A percentile compares a stretch with the other conserved stretches of the same genome.
phyloP scores from a whole-genome alignment of 495 filamentous ascomycete genomes.

The Penicillium ucsense region DNA sequence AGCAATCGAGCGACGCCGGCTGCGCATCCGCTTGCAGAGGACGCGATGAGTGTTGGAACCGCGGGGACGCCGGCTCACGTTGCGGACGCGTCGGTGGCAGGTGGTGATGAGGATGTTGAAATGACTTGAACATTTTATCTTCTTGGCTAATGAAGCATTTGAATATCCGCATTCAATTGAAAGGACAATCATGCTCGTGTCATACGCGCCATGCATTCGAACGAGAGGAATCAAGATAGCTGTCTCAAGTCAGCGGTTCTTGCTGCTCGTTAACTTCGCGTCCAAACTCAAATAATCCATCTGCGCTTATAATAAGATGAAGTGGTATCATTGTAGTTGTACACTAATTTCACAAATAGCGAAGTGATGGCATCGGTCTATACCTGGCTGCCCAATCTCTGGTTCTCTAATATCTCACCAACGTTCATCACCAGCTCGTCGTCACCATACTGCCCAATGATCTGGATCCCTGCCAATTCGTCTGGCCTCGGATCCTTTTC shows the following conservation, averaged over 20 bases:
- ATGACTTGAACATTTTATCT: constrained; percentile 21
- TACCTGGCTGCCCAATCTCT: constrained; percentile 1
- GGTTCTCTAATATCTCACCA: constrained; percentile 27
- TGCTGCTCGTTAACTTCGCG: not conserved
- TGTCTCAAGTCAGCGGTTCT: not conserved
- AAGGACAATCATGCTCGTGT: no score
- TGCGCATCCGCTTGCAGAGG: constrained; percentile 15
- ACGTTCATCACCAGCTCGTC: constrained; percentile 49
- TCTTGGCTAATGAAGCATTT: not conserved
- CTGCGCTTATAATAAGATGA: not conserved
- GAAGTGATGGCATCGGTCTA: not conserved
- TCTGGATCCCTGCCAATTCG: constrained; percentile 62
- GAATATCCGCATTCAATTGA: no score
- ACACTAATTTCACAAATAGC: constrained; percentile 2
- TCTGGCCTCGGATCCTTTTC: constrained; percentile 17
- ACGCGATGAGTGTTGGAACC: constrained; percentile 19
- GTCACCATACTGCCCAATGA: constrained; percentile 87
- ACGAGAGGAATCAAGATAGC: not conserved
- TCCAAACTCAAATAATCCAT: not conserved
- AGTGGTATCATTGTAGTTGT: constrained; percentile 8
- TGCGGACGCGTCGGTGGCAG: constrained; percentile 11
- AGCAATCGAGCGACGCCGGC: constrained; percentile 14
- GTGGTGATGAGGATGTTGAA: constrained; percentile 28
- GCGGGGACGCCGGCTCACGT: constrained; percentile 17
- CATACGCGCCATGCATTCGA: no score